Evolutionary conservation across 1,284 basidiomycete genomes (phyloP), one percentile per base, ranked within the genome.

Genomic region (Irpex sp.): DNA sequence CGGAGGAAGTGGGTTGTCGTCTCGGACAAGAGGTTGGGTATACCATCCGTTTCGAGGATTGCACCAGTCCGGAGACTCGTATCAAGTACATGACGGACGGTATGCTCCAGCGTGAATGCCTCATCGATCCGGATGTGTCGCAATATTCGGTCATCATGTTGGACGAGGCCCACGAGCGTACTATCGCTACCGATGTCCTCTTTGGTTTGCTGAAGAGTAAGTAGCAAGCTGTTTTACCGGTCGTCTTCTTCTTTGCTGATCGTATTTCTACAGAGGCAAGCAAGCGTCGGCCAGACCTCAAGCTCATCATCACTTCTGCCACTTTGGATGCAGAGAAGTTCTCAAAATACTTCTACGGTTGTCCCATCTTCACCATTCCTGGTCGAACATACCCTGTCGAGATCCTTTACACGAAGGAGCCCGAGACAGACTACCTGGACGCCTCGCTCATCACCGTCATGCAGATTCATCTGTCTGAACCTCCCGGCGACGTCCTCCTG

Each of bases 61-160:
- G 95, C 75, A 98, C 96, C 4, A 90, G 93, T 70, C 94, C 96
- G 0, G 97, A 98, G 75, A 99, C 96, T 10, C 88, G 91, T 71
- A 98, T 99, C 83, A 99, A 99, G 77, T 99, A 97, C 83, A 99
- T 99, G 97, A 99, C 97, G 66, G 96, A 99, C 72, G 97, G 96
- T 79, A 98, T 99, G 94, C 83, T 99, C 14, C 93, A 98, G 72
- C 86, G 96, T 77, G 96, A 99, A 80, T 94, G 92, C 70, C 79
- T 99, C 54, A 91, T 98, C 67, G 97, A 99, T 72, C 96, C 96
- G 5, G 88, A 98, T 67, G 89, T 94, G 71, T 90, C 87, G 59
- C 84, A 87, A 55, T 99, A 99, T 74, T 94, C 93, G 7, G 94
- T 98, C 58, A 83, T 99, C 74, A 98, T 99, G 91, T 81, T 99